Percentiles rank a stretch among this genome's conserved stretches.
Conservation (phyloP, 2,329 filamentous ascomycete genomes). For the Cryphonectria japonica region DNA sequence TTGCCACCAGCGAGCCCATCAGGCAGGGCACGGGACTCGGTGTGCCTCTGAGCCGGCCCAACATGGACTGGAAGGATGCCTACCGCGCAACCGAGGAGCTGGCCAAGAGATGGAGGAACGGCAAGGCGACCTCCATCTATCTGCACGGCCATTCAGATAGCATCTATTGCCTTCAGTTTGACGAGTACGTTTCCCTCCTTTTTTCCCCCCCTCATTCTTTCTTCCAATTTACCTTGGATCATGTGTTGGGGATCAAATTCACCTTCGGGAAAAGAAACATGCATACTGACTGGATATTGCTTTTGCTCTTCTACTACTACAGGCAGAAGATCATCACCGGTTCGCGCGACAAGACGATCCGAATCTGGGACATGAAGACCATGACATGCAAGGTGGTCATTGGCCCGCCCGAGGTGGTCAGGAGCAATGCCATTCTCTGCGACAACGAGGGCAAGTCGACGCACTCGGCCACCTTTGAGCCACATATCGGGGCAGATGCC, state of each 20-base stretch:
- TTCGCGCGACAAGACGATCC: conserved; percentile 91
- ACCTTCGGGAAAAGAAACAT: background rate
- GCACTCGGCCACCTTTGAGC: conserved; percentile 59
- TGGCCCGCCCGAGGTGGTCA: conserved; percentile 71
- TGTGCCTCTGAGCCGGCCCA: conserved; percentile 57
- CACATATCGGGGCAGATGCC: conserved; percentile 32
- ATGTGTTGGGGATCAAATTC: background rate
- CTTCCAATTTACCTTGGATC: no score
- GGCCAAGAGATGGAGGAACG: conserved; percentile 77
- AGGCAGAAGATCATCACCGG: conserved; percentile 95
- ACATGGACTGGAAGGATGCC: conserved; percentile 84
- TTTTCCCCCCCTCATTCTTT: background rate
- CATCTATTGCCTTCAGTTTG: conserved; percentile 97
- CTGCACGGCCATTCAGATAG: conserved; percentile 93
- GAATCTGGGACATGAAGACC: conserved; percentile 93
- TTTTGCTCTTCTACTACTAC: conserved; percentile 7
- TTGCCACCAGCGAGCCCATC: conserved; percentile 59
- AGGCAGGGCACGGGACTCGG: conserved; percentile 60
- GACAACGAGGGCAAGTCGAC: conserved; percentile 54
- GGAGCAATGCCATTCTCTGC: conserved; percentile 53
- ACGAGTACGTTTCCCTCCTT: conserved; percentile 69
- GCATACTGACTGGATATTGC: background rate
- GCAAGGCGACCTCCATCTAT: conserved; percentile 81
- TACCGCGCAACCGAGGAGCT: conserved; percentile 78
- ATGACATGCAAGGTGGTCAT: conserved; percentile 85